Evolutionary conservation across 2,329 filamentous ascomycete species (phyloP).

Genomic region (Aureobasidium sp.): DNA sequence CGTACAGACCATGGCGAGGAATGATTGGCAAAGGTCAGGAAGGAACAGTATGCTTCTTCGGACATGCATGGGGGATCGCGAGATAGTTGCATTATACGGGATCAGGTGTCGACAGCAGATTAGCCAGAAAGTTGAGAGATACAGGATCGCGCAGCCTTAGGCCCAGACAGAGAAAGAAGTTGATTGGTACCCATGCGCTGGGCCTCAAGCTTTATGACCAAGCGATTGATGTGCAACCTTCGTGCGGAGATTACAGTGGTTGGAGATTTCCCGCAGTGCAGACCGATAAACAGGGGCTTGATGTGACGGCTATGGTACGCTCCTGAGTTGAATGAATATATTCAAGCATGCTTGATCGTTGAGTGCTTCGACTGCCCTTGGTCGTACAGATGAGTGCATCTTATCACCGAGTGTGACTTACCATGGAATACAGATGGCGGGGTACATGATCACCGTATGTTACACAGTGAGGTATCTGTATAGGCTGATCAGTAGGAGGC

Average conservation of each 20-base stretch:
- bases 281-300: neutral
- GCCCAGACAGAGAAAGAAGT: neutral
- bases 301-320: neutral
- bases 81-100: neutral
- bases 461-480: neutral
- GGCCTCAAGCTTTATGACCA: neutral
- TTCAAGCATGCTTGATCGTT: neutral
- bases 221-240: neutral
- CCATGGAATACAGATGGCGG: neutral
- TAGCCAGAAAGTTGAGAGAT: neutral
- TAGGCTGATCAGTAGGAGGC: neutral
- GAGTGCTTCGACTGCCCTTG: neutral
- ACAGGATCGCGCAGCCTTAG: neutral
- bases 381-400: neutral
- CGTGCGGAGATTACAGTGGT: neutral
- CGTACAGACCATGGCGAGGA: neutral
- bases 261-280: neutral
- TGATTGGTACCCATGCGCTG: neutral
- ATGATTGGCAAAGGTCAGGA: neutral
- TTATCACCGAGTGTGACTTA: neutral
- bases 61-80: constrained; percentile 4
- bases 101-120: neutral
- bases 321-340: neutral
- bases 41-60: neutral
- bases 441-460: neutral